Conservation (phyloP, 768 basidiomycete genomes). For the Lactarius pseudohatsudake region DNA sequence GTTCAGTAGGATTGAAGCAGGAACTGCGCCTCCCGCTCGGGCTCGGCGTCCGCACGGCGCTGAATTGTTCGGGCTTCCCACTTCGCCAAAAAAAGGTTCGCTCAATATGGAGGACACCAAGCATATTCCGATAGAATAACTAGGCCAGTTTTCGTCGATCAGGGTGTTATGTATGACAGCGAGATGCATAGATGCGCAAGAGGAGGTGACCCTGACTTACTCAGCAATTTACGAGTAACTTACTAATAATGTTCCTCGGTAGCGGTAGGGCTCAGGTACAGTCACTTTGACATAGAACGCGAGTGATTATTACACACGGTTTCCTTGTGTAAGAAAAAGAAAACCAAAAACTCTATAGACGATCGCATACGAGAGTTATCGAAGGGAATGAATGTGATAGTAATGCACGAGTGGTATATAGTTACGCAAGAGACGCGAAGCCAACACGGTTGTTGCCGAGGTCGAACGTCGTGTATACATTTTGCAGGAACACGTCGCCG, state of each 20-base stretch:
- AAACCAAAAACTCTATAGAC: neutral
- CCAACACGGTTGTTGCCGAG: neutral
- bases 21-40: no score
- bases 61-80: no score
- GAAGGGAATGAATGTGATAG: neutral
- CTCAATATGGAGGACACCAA: no score
- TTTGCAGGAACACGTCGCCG: neutral
- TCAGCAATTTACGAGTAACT: neutral
- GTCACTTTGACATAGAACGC: neutral
- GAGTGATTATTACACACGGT: neutral
- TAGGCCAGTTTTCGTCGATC: no score
- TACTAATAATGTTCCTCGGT: neutral
- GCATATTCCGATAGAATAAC: no score
- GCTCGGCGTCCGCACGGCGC: no score
- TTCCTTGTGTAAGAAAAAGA: no score
- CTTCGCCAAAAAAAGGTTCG: no score
- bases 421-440: neutral
- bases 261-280: neutral
- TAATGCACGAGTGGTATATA: no score
- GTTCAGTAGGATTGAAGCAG: no score
- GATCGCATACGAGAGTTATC: neutral
- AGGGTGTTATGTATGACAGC: no score
- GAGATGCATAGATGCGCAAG: neutral
- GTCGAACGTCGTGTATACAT: neutral
- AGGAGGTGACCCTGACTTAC: neutral